phyloP scores from a whole-genome alignment of 129 eudicot genomes.

The Ambrosia artemisiifolia region DNA sequence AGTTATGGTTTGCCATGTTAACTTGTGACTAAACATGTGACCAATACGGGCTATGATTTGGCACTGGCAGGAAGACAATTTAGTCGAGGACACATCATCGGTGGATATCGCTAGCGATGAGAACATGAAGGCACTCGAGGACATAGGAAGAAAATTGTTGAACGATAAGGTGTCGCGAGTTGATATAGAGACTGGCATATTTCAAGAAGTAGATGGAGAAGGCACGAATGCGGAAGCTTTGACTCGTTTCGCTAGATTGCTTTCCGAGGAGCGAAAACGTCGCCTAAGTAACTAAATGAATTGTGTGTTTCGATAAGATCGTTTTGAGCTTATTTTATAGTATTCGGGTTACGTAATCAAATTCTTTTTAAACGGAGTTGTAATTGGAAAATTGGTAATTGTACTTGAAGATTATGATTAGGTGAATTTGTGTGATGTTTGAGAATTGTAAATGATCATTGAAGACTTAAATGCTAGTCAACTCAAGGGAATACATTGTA shows the following conservation, averaged over 20 bases:
- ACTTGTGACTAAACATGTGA: no score
- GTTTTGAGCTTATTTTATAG: conserved; percentile 11
- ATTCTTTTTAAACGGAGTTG: not conserved
- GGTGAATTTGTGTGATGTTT: not conserved
- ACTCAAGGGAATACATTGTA: no score
- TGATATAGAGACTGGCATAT: conserved; percentile 64
- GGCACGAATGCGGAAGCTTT: conserved; percentile 73
- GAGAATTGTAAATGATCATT: no score
- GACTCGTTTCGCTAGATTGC: conserved; percentile 49
- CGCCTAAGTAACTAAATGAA: conserved; percentile 11
- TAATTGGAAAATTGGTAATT: not conserved
- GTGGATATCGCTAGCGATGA: conserved; percentile 50
- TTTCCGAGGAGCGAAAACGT: conserved; percentile 49
- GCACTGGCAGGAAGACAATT: conserved; percentile 41
- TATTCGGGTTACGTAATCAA: not conserved
- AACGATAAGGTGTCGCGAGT: conserved; percentile 56
- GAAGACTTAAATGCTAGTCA: no score
- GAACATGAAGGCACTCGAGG: conserved; percentile 48
- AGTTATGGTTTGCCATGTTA: no score
- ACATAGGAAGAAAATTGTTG: conserved; percentile 44
- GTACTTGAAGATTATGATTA: not conserved
- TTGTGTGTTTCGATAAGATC: not conserved
- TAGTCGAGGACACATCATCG: conserved; percentile 58
- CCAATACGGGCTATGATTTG: not conserved
- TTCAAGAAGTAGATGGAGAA: conserved; percentile 51